Evolutionary conservation across 148 eudicot species (phyloP).

Genomic region (Amaranthus hypochondriacus): DNA sequence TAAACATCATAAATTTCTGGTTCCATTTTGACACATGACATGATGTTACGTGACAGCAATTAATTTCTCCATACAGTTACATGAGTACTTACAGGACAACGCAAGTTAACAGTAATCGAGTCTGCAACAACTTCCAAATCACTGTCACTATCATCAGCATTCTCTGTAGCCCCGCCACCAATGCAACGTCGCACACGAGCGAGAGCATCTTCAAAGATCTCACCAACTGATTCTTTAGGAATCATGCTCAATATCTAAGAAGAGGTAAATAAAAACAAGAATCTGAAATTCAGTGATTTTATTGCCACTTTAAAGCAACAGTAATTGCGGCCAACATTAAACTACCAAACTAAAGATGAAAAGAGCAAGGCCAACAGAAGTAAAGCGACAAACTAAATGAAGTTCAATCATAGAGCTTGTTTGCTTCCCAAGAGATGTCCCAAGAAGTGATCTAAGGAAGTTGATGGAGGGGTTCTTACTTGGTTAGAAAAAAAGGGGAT

Average conservation of each 20-base stretch:
- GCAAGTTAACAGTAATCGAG: conserved; percentile 57
- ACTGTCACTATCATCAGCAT: conserved; percentile 72
- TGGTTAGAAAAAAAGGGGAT: no score
- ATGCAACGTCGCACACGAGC: conserved; percentile 68
- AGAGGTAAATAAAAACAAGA: not conserved
- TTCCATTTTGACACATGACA: no score
- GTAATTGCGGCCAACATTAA: not conserved
- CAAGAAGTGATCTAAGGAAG: no score
- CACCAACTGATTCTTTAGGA: conserved; percentile 61
- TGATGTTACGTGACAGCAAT: not conserved
- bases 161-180: conserved; percentile 60
- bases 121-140: conserved; percentile 78
- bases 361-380: not conserved
- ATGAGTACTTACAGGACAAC: conserved; percentile 66
- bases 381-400: no score
- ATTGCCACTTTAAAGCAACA: not conserved
- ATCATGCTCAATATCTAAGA: conserved; percentile 53
- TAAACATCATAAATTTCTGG: no score
- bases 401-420: no score
- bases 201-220: conserved; percentile 61
- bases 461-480: no score
- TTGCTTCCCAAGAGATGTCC: no score
- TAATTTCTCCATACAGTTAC: not conserved
- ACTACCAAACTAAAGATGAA: not conserved
- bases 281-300: not conserved